These are phyloP conservation scores for Cytospora mali DNA, from an alignment of 2,329 filamentous ascomycete species.

Conservation along the genomic window DNA sequence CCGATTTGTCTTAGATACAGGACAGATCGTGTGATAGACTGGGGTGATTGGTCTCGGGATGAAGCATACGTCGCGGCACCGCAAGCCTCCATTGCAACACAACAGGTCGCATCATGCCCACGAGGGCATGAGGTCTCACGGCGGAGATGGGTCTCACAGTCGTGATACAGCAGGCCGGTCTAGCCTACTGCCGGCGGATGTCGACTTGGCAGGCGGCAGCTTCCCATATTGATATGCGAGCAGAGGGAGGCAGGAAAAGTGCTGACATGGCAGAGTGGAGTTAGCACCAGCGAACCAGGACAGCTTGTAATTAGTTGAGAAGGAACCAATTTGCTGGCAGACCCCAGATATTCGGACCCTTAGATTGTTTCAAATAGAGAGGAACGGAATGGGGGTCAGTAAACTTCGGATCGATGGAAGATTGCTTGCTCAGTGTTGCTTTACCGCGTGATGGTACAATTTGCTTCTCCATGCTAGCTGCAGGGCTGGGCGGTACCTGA, in stretches of 20 bases:
- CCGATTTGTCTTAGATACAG: not conserved
- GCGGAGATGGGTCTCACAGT: not conserved
- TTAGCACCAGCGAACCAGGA: not conserved
- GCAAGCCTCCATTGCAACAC: constrained; percentile 2
- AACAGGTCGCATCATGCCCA: not conserved
- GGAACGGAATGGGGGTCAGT: not conserved
- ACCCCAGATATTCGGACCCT: not conserved
- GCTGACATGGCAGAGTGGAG: not conserved
- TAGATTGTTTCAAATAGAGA: constrained; percentile 4
- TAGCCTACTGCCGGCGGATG: no score
- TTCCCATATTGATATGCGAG: not conserved
- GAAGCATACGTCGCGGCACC: not conserved
- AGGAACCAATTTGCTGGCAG: not conserved
- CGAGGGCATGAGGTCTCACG: not conserved
- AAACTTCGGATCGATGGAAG: not conserved
- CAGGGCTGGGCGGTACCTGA: not conserved
- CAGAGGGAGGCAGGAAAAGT: not conserved
- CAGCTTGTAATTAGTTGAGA: not conserved
- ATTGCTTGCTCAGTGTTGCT: not conserved
- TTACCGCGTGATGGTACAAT: not conserved
- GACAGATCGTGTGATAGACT: not conserved
- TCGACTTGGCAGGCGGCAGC: not conserved
- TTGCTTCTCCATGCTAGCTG: not conserved
- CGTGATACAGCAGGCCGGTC: constrained; percentile 6
- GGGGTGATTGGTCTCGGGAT: not conserved